Evolutionary conservation across 495 filamentous ascomycete genomes (phyloP), one percentile per base, ranked within the genome.

Genomic region (Aspergillus ostianus): DNA sequence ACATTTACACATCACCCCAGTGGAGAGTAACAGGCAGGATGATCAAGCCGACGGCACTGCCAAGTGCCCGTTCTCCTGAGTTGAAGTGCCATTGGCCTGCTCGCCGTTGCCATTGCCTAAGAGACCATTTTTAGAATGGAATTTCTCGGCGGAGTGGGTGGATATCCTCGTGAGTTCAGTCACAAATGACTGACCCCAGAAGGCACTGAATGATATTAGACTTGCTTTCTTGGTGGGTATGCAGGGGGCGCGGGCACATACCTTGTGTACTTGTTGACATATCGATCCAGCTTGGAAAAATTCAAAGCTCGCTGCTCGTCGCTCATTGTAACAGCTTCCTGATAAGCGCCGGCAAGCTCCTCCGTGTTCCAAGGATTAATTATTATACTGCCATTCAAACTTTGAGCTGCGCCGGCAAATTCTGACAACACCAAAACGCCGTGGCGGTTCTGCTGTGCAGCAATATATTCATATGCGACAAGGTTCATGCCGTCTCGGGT

Each of bases 401-500:
- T 92, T 69, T 97, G 93, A 0, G 93, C 94, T 13, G 94, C 93
- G 13, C 93, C 93, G 0, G 93, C 90, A 66, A 98, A 98, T 69
- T 98, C 93, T 50, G 93, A 97, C 18, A 98, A 84, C 30, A 98
- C 91, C 84, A 98, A 86, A 36, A 89, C 86, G 21, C 93, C 93
- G 66, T 97, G 91, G 9, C 90, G 85, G 68, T 96, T 87, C 64
- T 89, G 80, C 68, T 98, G 93, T 6, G 88, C 90, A 6, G 93
- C 94, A 59, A 98, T 96, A 77, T 98, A 98, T 76, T 98, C 93
- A 75, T 95, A 98, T 21, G 91, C 94, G 32, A 98, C 93, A n/a
- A 98, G 84, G 71, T 98, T 98, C 93, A 98, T 98, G 59, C 93
- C 93, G 69, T 98, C 93, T n/a, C 94, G 85, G 6, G 94, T 97